These are phyloP conservation scores for Saxophila tyrrhenica DNA, from an alignment of 495 filamentous ascomycete species.

Conservation along the genomic window DNA sequence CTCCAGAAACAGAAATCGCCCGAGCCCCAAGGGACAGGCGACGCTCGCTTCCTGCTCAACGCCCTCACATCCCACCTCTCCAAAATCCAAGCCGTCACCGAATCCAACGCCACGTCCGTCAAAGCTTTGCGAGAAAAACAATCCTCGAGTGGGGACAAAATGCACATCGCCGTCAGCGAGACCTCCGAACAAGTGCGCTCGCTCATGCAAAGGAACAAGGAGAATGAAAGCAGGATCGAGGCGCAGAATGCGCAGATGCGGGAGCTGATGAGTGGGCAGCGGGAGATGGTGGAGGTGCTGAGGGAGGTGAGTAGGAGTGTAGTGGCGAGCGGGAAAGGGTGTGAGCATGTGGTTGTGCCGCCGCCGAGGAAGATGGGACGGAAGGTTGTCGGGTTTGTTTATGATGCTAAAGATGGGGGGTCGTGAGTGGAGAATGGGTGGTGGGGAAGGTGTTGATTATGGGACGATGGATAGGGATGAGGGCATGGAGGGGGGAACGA, in stretches of 20 bases:
- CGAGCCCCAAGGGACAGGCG: conserved; percentile 1
- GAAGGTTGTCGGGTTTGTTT: conserved; percentile 21
- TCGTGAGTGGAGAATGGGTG: too few species aligned
- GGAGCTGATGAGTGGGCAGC: conserved; percentile 16
- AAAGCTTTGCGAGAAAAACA: conserved; percentile 10
- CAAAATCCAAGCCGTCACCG: conserved; percentile 17
- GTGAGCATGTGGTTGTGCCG: conserved; percentile 17
- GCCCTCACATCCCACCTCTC: conserved; percentile 15
- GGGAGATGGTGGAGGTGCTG: conserved; percentile 17
- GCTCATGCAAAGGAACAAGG: neutral
- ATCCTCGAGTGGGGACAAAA: conserved; percentile 5
- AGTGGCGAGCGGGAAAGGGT: conserved; percentile 6
- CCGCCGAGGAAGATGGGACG: conserved; percentile 18
- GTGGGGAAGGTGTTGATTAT: too few species aligned
- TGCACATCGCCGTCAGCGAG: conserved; percentile 9
- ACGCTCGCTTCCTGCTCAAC: conserved; percentile 14
- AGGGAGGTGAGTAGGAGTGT: conserved; percentile 8
- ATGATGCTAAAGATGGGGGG: conserved; percentile 13
- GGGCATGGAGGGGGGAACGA: too few species aligned
- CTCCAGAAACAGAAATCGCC: conserved; percentile 38
- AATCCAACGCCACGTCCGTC: conserved; percentile 12
- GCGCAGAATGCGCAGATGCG: conserved; percentile 10
- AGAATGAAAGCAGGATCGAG: conserved; percentile 5
- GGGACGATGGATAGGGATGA: too few species aligned
- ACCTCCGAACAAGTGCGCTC: conserved; percentile 3